A percentile compares a stretch with the other conserved stretches of the same genome.
phyloP scores from a whole-genome alignment of 305 asterid species.

The Salvia sclarea region DNA sequence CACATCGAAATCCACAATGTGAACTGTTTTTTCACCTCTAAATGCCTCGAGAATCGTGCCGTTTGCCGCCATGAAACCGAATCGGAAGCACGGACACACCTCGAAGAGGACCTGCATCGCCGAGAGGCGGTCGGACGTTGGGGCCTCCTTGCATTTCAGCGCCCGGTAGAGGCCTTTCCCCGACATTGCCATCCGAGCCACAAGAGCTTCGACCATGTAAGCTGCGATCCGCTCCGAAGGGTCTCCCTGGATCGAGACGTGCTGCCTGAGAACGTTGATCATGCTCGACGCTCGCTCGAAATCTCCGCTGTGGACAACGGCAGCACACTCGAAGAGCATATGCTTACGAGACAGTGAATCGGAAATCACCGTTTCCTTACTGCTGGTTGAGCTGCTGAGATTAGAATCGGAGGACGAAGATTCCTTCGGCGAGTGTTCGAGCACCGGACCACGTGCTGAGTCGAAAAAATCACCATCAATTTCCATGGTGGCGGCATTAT shows the following conservation, averaged over 20 bases:
- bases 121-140: slow-evolving; percentile 66
- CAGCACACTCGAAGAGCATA: slow-evolving; percentile 74
- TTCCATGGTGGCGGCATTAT: slow-evolving; percentile 49
- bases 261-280: slow-evolving; percentile 65
- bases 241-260: slow-evolving; percentile 82
- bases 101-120: slow-evolving; percentile 97
- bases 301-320: slow-evolving; percentile 60
- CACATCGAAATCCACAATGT: slow-evolving; percentile 77
- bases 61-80: slow-evolving; percentile 90
- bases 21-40: slow-evolving; percentile 62
- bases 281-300: slow-evolving; percentile 50
- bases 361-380: slow-evolving; percentile 38
- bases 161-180: slow-evolving; percentile 87
- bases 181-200: slow-evolving; percentile 75
- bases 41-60: slow-evolving; percentile 75
- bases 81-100: slow-evolving; percentile 88
- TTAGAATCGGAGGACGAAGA: slow-evolving; percentile 68
- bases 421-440: slow-evolving; percentile 55
- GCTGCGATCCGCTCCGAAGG: slow-evolving; percentile 84
- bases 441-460: not conserved
- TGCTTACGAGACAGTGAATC: slow-evolving; percentile 48
- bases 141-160: slow-evolving; percentile 80
- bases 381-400: slow-evolving; percentile 53
- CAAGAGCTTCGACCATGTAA: slow-evolving; percentile 93
- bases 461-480: slow-evolving; percentile 49